Percentiles rank a stretch among this genome's conserved stretches.
phyloP scores from a whole-genome alignment of 2,329 filamentous ascomycete genomes.

The Trichophaea hybrida region DNA sequence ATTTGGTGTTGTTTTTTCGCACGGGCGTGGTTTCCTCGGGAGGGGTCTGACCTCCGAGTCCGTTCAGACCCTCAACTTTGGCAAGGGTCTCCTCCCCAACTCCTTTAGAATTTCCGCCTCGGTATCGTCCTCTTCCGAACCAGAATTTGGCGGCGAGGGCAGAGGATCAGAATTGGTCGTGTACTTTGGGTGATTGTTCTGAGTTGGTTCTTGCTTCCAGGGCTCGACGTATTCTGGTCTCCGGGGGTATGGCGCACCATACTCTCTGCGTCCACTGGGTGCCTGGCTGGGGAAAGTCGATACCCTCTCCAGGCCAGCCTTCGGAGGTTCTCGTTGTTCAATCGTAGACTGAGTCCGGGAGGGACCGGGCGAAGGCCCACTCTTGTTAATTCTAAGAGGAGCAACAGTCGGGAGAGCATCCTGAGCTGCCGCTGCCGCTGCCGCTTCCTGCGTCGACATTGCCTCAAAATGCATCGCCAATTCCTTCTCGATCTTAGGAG shows the following conservation, averaged over 20 bases:
- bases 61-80: slow-evolving; percentile 8
- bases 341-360: neutral
- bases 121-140: slow-evolving; percentile 21
- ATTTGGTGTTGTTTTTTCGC: slow-evolving; percentile 17
- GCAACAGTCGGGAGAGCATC: slow-evolving; percentile 17
- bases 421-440: slow-evolving; percentile 8
- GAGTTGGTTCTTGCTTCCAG: slow-evolving; percentile 21
- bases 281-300: neutral
- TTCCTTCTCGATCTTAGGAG: slow-evolving; percentile 19
- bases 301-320: neutral
- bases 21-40: slow-evolving; percentile 10
- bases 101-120: slow-evolving; percentile 20
- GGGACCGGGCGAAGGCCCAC: neutral
- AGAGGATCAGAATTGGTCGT: slow-evolving; percentile 18
- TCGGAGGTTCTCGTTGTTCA: neutral
- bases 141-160: slow-evolving; percentile 20
- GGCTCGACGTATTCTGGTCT: slow-evolving; percentile 17
- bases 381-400: slow-evolving; percentile 16
- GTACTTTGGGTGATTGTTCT: slow-evolving; percentile 19
- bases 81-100: slow-evolving; percentile 17
- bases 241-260: neutral
- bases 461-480: slow-evolving; percentile 17
- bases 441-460: slow-evolving; percentile 4
- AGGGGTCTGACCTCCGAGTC: slow-evolving; percentile 2
- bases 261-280: neutral